phyloP scores from a whole-genome alignment of 192 early-diverging fungal species.

The Cetraspora pellucida region DNA sequence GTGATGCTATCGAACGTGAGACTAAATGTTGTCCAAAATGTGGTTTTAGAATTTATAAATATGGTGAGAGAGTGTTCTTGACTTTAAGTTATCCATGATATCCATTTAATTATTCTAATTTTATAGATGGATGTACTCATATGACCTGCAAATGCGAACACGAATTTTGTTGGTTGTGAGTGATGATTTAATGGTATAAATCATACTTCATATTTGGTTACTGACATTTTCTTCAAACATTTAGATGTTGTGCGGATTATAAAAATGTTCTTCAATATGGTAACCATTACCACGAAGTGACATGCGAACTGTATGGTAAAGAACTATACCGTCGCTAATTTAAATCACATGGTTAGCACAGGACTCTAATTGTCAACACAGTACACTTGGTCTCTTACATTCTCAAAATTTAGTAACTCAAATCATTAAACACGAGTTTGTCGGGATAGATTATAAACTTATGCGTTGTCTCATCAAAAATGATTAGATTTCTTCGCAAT shows the following conservation, averaged over 20 bases:
- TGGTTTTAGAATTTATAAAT: constrained; percentile 13
- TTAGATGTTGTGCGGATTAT: constrained; percentile 12
- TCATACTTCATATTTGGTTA: background rate
- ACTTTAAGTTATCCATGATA: background rate
- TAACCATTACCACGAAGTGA: background rate
- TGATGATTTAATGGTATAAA: background rate
- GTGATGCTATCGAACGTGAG: background rate
- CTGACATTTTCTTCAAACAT: background rate
- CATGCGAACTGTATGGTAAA: background rate
- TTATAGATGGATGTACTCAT: constrained; percentile 22
- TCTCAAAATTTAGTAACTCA: too few relatives aligned
- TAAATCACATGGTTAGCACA: too few relatives aligned
- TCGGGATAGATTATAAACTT: too few relatives aligned
- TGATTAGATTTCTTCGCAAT: too few relatives aligned
- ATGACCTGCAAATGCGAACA: constrained; percentile 23
- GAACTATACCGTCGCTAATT: too few relatives aligned
- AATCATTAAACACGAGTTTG: too few relatives aligned
- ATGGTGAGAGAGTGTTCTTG: background rate
- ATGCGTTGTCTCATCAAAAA: too few relatives aligned
- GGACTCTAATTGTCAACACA: too few relatives aligned
- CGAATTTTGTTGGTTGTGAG: constrained; percentile 30
- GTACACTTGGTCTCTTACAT: too few relatives aligned
- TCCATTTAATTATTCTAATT: background rate
- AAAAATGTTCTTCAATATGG: background rate
- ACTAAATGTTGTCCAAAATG: constrained; percentile 22